phyloP scores from a whole-genome alignment of 2,329 filamentous ascomycete genomes.

The Niveomyces coronatus region DNA sequence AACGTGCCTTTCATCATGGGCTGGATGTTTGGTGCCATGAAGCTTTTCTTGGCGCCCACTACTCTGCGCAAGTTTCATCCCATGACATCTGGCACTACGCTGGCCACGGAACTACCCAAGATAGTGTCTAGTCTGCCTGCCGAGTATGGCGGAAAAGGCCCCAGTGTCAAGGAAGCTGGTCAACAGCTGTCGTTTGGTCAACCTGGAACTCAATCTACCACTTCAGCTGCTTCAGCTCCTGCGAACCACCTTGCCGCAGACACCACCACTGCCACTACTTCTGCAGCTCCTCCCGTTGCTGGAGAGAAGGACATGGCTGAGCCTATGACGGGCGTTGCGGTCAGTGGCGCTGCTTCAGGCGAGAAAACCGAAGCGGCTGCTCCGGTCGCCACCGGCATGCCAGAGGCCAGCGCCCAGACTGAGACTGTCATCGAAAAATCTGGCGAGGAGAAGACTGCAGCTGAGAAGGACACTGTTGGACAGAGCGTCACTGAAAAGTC shows the following conservation, averaged over 20 bases:
- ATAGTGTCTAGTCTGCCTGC: conserved; percentile 58
- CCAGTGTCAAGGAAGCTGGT: conserved; percentile 27
- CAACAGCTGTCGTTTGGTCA: conserved; percentile 3
- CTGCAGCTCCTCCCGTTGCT: neutral
- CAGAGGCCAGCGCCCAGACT: conserved; percentile 5
- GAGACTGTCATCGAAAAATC: conserved; percentile 11
- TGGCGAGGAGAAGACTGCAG: neutral
- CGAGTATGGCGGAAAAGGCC: conserved; percentile 68
- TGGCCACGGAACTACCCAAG: conserved; percentile 49
- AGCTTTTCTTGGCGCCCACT: conserved; percentile 61
- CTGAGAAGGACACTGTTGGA: conserved; percentile 8
- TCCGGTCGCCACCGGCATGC: conserved; percentile 2
- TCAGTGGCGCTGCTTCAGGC: neutral
- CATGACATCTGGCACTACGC: conserved; percentile 59
- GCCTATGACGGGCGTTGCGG: too few species aligned
- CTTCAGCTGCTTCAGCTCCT: conserved; percentile 20
- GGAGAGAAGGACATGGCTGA: conserved; percentile 7
- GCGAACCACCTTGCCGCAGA: conserved; percentile 8
- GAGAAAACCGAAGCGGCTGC: conserved; percentile 8
- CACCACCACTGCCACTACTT: neutral
- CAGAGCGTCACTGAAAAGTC: conserved; percentile 11
- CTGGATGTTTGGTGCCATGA: conserved; percentile 69
- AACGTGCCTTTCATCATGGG: conserved; percentile 89
- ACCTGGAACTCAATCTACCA: neutral
- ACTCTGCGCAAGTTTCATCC: conserved; percentile 74